Conservation (phyloP, 202 grass and related monocot genomes). For the Dendrocalamus latiflorus region DNA sequence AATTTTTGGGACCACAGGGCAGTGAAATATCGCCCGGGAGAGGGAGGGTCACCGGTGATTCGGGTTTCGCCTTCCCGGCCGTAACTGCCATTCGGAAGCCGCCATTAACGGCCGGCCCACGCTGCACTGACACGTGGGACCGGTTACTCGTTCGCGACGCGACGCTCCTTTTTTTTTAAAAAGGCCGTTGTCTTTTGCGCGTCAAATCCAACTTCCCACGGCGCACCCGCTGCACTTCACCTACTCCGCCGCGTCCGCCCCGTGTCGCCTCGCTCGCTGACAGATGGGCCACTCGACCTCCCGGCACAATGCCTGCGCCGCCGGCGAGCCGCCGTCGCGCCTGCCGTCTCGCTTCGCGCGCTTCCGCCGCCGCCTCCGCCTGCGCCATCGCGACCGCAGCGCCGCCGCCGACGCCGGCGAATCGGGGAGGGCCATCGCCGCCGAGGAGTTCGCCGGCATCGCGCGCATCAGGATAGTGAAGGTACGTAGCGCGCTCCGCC, state of each 20-base stretch:
- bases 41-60: too few relatives aligned
- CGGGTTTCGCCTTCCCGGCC: too few relatives aligned
- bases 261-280: not conserved
- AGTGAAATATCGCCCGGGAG: too few relatives aligned
- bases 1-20: not conserved
- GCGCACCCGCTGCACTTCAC: not conserved
- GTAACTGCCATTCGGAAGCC: not conserved
- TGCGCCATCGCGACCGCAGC: constrained; percentile 19
- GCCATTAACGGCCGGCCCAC: not conserved
- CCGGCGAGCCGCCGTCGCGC: not conserved
- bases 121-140: not conserved
- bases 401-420: not conserved
- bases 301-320: constrained; percentile 13
- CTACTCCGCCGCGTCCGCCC: not conserved
- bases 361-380: constrained; percentile 56
- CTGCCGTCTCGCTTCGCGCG: constrained; percentile 60
- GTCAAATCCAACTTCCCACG: not conserved
- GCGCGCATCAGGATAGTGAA: constrained; percentile 68
- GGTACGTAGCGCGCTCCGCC: not conserved
- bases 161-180: not conserved
- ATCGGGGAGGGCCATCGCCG: constrained; percentile 24
- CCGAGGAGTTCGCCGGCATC: constrained; percentile 81
- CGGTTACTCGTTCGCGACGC: not conserved
- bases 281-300: constrained; percentile 71
- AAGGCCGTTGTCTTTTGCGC: not conserved